These are phyloP conservation scores for Fallopia convolvulus DNA, from an alignment of 148 eudicot genomes.

Conservation along the genomic window DNA sequence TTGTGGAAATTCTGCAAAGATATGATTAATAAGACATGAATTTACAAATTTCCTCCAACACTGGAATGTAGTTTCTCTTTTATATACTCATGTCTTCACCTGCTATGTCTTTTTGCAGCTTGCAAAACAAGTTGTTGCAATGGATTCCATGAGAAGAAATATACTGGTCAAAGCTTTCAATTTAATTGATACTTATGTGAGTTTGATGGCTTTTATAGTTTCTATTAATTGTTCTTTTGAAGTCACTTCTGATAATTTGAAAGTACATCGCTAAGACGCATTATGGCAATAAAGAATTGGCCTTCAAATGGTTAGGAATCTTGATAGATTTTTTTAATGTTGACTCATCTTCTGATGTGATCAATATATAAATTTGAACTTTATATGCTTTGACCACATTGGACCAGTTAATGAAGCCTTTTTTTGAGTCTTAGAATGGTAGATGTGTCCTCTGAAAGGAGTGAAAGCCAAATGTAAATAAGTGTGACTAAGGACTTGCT, in stretches of 20 bases:
- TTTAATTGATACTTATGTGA: slow-evolving; percentile 54
- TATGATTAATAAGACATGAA: neutral
- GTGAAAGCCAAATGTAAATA: neutral
- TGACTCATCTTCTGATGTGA: neutral
- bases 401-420: neutral
- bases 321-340: neutral
- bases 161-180: slow-evolving; percentile 68
- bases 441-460: neutral
- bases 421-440: neutral
- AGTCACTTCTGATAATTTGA: neutral
- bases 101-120: slow-evolving; percentile 42
- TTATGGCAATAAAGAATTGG: neutral
- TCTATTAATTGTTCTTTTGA: neutral
- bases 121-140: slow-evolving; percentile 65
- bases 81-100: slow-evolving; percentile 5
- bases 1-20: neutral
- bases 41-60: neutral
- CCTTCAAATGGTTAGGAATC: neutral
- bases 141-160: slow-evolving; percentile 53
- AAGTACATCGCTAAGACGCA: neutral
- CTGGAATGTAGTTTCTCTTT: neutral
- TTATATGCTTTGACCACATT: neutral
- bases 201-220: slow-evolving; percentile 16
- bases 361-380: neutral
- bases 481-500: neutral